A percentile compares a stretch with the other conserved stretches of the same genome.
These are phyloP conservation scores for Haplosporangium sp. DNA, from an alignment of 371 early-diverging fungal genomes.

Conservation along the genomic window DNA sequence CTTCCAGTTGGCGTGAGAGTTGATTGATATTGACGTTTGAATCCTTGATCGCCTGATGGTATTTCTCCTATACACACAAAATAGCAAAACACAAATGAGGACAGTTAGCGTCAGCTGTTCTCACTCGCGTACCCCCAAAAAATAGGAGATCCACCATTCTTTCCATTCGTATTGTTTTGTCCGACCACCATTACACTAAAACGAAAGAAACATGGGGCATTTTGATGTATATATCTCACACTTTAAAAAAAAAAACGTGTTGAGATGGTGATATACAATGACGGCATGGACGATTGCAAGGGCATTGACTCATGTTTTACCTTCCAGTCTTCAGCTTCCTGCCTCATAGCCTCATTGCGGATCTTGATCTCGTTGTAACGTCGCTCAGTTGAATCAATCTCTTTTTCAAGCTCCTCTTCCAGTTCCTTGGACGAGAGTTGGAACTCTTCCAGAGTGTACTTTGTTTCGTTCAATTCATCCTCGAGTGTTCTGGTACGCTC, in stretches of 20 bases:
- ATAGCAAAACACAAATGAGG: not conserved
- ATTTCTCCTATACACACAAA: constrained; percentile 53
- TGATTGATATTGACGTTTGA: constrained; percentile 72
- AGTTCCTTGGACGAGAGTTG: constrained; percentile 70
- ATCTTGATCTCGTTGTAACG: constrained; percentile 70
- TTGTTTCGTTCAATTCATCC: constrained; percentile 65
- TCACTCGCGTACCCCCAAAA: not conserved
- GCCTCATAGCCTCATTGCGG: constrained; percentile 64
- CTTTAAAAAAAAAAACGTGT: not conserved
- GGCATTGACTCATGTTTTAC: constrained; percentile 42
- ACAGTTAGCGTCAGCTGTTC: constrained; percentile 12
- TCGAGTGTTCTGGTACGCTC: constrained; percentile 62
- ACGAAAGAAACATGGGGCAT: not conserved
- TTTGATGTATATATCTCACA: no score
- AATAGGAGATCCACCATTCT: constrained; percentile 5
- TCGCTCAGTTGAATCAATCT: constrained; percentile 70
- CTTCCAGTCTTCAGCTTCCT: constrained; percentile 82
- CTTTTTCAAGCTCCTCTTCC: constrained; percentile 74
- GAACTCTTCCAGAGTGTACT: constrained; percentile 69
- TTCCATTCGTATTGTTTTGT: not conserved
- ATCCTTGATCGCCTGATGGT: constrained; percentile 65
- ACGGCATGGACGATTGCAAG: not conserved
- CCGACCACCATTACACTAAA: not conserved
- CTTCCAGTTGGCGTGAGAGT: constrained; percentile 82
- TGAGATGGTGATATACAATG: not conserved